These are phyloP conservation scores for Fusarium zealandicum DNA, from an alignment of 2,329 filamentous ascomycete genomes.

Conservation along the genomic window DNA sequence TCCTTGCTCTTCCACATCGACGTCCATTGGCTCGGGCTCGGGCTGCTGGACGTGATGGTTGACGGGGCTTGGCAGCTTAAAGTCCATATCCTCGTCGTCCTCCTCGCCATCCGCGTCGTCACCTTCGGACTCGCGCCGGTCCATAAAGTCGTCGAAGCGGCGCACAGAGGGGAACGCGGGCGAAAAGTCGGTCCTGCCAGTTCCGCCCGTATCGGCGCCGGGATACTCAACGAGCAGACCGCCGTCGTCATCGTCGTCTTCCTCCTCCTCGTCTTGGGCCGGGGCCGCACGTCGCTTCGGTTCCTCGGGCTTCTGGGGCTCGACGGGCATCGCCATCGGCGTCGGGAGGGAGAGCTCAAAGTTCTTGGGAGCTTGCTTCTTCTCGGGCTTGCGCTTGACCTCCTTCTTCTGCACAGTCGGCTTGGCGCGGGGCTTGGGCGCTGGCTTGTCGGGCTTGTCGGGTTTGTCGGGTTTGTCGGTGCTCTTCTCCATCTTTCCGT, in stretches of 20 bases:
- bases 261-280: slow-evolving; percentile 60
- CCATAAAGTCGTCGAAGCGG: slow-evolving; percentile 62
- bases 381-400: slow-evolving; percentile 43
- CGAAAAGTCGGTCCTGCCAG: slow-evolving; percentile 54
- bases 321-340: slow-evolving; percentile 34
- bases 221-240: slow-evolving; percentile 68
- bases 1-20: slow-evolving; percentile 37
- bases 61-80: slow-evolving; percentile 63
- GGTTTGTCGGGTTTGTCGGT: slow-evolving; percentile 26
- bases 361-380: slow-evolving; percentile 47
- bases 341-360: slow-evolving; percentile 49
- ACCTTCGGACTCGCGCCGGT: slow-evolving; percentile 55
- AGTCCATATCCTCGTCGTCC: slow-evolving; percentile 56
- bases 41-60: slow-evolving; percentile 47
- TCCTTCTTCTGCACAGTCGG: slow-evolving; percentile 41
- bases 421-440: slow-evolving; percentile 37
- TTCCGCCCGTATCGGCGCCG: slow-evolving; percentile 52
- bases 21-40: slow-evolving; percentile 42
- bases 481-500: slow-evolving; percentile 16
- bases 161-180: slow-evolving; percentile 56
- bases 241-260: slow-evolving; percentile 64
- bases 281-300: slow-evolving; percentile 42
- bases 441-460: slow-evolving; percentile 31
- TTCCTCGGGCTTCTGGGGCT: slow-evolving; percentile 32
- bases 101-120: slow-evolving; percentile 57